Conservation (phyloP, 768 basidiomycete genomes). For the Russula foetens region DNA sequence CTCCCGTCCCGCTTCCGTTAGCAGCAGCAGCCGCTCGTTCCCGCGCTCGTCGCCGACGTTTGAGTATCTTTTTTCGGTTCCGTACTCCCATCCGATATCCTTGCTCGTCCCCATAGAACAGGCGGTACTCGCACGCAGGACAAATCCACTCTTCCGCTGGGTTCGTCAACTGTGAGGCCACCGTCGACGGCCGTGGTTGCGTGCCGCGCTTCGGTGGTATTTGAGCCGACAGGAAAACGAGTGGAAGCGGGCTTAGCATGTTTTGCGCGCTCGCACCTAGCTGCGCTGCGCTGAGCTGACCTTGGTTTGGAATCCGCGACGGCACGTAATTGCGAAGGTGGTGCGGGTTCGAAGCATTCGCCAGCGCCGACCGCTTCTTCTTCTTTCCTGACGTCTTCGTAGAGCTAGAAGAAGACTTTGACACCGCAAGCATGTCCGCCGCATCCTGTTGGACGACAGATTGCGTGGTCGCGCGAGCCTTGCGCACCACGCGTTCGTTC, state of each 20-base stretch:
- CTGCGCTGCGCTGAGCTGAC: slow-evolving; percentile 32
- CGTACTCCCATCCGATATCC: slow-evolving; percentile 57
- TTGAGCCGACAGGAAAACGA: slow-evolving; percentile 62
- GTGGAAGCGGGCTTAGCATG: slow-evolving; percentile 49
- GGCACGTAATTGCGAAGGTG: slow-evolving; percentile 92
- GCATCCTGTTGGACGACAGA: slow-evolving; percentile 34
- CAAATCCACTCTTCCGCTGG: slow-evolving; percentile 90
- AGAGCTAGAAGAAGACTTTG: slow-evolving; percentile 22
- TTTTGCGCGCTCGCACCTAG: slow-evolving; percentile 37
- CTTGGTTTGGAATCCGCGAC: slow-evolving; percentile 55
- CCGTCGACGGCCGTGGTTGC: slow-evolving; percentile 22
- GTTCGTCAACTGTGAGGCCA: slow-evolving; percentile 36
- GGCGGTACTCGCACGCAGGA: slow-evolving; percentile 83
- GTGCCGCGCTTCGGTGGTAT: slow-evolving; percentile 42
- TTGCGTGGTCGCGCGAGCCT: slow-evolving; percentile 24
- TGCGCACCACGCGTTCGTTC: slow-evolving; percentile 9
- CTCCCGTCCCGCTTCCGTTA: slow-evolving; percentile 35
- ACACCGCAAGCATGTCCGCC: slow-evolving; percentile 26
- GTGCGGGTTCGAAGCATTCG: slow-evolving; percentile 93
- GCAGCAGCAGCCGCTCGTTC: slow-evolving; percentile 59
- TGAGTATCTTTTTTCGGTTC: slow-evolving; percentile 72
- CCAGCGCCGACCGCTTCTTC: slow-evolving; percentile 88
- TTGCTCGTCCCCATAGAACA: slow-evolving; percentile 82
- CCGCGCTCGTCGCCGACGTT: slow-evolving; percentile 58
- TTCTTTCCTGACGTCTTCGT: slow-evolving; percentile 49